A percentile compares a stretch with the other conserved stretches of the same genome.
Evolutionary conservation across 2,329 filamentous ascomycete species (phyloP).

Genomic region (Chaetomiaceae sp.): DNA sequence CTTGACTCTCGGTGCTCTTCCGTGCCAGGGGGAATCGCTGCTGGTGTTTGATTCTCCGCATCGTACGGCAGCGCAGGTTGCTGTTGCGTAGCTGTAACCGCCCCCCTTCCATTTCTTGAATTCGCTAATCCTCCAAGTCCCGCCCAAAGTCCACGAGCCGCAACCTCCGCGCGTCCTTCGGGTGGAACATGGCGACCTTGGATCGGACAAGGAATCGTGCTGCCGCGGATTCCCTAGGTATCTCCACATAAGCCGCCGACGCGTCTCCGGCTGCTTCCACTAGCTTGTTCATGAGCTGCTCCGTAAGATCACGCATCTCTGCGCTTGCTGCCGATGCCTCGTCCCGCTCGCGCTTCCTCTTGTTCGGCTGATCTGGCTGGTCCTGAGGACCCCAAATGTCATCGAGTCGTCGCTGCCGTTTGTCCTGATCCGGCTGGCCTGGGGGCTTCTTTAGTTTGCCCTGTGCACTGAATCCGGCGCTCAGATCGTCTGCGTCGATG

Average conservation of each 20-base stretch:
- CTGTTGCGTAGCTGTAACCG: neutral
- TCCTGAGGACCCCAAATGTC: constrained; percentile 52
- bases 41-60: constrained; percentile 16
- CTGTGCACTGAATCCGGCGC: constrained; percentile 55
- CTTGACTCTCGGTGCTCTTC: neutral
- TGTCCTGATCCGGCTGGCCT: constrained; percentile 41
- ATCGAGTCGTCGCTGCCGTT: constrained; percentile 56
- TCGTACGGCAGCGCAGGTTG: neutral
- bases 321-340: constrained; percentile 47
- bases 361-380: constrained; percentile 24
- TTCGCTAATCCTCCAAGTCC: constrained; percentile 50
- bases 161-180: constrained; percentile 55
- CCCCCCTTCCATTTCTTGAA: neutral
- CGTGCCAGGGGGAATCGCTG: constrained; percentile 11
- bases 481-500: constrained; percentile 54
- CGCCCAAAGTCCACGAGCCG: constrained; percentile 60
- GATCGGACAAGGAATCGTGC: constrained; percentile 60
- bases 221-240: constrained; percentile 57
- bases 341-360: constrained; percentile 31
- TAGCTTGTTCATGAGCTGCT: constrained; percentile 56
- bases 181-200: constrained; percentile 63
- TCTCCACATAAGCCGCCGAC: constrained; percentile 52
- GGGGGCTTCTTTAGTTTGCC: constrained; percentile 51
- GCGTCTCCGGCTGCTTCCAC: constrained; percentile 50
- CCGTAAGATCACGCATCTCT: constrained; percentile 57